Evolutionary conservation across 148 eudicot genomes (phyloP).

Genomic region (Camellia sinensis): DNA sequence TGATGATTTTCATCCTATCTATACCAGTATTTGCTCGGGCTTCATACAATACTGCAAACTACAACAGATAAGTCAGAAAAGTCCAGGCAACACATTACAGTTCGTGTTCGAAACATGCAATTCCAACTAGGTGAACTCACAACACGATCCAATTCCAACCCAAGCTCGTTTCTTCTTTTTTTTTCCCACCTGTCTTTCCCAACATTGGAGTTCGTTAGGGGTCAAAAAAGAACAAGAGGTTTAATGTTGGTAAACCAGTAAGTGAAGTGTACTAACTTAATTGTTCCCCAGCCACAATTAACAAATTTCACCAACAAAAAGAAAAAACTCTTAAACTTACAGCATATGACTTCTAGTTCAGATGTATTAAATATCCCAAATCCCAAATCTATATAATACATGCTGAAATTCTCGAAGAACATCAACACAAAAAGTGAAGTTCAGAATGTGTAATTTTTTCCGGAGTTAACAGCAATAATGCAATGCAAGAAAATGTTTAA

Average conservation of each 20-base stretch:
- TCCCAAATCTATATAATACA: neutral
- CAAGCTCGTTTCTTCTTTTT: too few species aligned
- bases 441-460: neutral
- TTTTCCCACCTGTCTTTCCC: too few species aligned
- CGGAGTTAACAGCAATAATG: neutral
- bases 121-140: too few species aligned
- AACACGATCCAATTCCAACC: too few species aligned
- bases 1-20: constrained; percentile 82
- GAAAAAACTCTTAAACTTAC: neutral
- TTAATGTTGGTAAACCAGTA: neutral
- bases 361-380: neutral
- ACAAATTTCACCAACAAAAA: neutral
- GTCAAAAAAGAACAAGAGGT: neutral
- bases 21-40: constrained; percentile 95
- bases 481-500: neutral
- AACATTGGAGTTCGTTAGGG: too few species aligned
- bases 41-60: constrained; percentile 95
- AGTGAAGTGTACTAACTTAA: neutral
- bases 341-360: constrained; percentile 3
- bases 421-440: neutral
- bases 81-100: constrained; percentile 8
- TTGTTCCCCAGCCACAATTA: neutral
- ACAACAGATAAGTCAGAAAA: constrained; percentile 11
- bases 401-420: neutral
- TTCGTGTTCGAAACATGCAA: too few species aligned